phyloP scores from a whole-genome alignment of 176 grass and related monocot genomes.

The Echinochloa phyllopogon region DNA sequence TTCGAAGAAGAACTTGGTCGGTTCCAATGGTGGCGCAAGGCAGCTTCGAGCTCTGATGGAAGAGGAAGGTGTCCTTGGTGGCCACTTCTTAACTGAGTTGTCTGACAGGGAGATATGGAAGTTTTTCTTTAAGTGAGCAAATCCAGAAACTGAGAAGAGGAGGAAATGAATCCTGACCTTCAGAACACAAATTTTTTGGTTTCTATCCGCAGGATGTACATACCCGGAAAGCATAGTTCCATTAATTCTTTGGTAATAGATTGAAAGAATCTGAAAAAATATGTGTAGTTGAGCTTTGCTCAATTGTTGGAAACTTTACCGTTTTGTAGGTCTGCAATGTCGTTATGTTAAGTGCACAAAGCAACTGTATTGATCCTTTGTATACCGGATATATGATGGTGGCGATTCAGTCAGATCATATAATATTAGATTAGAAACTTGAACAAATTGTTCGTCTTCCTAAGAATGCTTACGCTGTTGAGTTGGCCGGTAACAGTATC shows the following conservation, averaged over 20 bases:
- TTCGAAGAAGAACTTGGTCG: conserved; percentile 84
- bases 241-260: conserved; percentile 63
- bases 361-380: conserved; percentile 23
- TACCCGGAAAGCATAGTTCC: conserved; percentile 44
- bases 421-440: conserved; percentile 17
- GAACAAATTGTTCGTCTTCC: not conserved
- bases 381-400: conserved; percentile 32
- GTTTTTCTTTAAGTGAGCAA: conserved; percentile 83
- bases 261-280: conserved; percentile 3
- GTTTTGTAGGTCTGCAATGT: conserved; percentile 19
- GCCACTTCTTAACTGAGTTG: conserved; percentile 68
- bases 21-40: conserved; percentile 61
- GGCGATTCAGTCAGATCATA: conserved; percentile 26
- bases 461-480: not conserved
- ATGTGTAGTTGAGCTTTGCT: conserved; percentile 35
- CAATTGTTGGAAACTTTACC: conserved; percentile 16
- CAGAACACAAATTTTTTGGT: conserved; percentile 27
- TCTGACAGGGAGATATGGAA: conserved; percentile 85
- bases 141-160: conserved; percentile 1
- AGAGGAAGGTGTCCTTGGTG: conserved; percentile 76
- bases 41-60: conserved; percentile 82
- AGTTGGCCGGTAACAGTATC: not conserved
- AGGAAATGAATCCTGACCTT: conserved; percentile 22
- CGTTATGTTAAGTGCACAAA: conserved; percentile 27
- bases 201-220: conserved; percentile 49